Base-by-base conservation (phyloP, 2,329 filamentous ascomycete species). In the Fusarium sp. region DNA sequence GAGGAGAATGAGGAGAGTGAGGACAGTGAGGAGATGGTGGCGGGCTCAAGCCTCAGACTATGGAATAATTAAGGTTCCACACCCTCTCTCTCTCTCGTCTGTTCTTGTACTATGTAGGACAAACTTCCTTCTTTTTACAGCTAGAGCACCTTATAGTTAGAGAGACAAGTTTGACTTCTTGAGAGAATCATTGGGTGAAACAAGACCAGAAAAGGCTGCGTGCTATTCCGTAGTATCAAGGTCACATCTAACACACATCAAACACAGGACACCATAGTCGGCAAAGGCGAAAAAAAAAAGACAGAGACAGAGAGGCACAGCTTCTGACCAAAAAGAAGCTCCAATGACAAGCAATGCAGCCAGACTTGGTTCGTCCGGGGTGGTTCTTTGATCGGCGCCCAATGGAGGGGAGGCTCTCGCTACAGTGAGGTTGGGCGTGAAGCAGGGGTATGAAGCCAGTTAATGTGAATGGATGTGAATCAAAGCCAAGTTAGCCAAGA, bases 1-100 rank as follows among this genome's bases (percentile, higher is more conserved):
- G 49, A 45, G 17, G 30, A 32, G 30, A 71, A 68, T 56, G 27
- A 30, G 27, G 27, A 30, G 27, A 30, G 27, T 30, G 66, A 30
- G 27, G 27, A 30, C 10, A 30, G 27, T 30, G 66, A 56, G 30
- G 23, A 55, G 68, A 48, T 56, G 35, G 71, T 73, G 70, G 67
- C 64, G 71, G 69, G 17, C 65, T 63, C 62, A 61, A 57, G 68
- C 6, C 39, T 57, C 53, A 59, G 53, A 43, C 53, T 49, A 59
- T 30, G 27, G 30, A 41, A n/a, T 39, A 65, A 65, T 70, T 70
- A 71, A 74, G 71, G 71, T 74, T 73, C 65, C 71, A 73, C 71
- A 63, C 71, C 71, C 68, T 40, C 50, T 51, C 30, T 51, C 30
- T 41, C 66, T 70, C 60, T 59, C 51, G 30, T 41, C 30, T 44